Evolutionary conservation across 768 basidiomycete genomes (phyloP), one percentile per base, ranked within the genome.

Genomic region (Russula sp.): DNA sequence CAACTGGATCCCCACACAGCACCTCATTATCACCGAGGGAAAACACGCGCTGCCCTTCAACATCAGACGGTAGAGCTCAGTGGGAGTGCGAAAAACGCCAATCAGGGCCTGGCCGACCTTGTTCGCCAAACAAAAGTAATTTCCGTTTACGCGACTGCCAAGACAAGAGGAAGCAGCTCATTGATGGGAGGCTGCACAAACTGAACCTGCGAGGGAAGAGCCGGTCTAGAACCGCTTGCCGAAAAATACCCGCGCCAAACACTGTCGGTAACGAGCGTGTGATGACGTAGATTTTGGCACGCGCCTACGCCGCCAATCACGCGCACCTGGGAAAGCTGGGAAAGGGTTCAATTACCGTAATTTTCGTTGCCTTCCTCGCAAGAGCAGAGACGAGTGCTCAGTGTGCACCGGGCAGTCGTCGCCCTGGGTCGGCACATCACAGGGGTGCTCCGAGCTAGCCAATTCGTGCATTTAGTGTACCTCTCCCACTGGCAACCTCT

Each of bases 331-430:
- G 37, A 27, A 1, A 79, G 68, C 8, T 70, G 71, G 20, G 64
- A 47, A 47, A 47, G 45, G 45, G 45, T 16, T 18, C 16, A 44
- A 14, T 44, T 47, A 37, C 37, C 11, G 45, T 9, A 47, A 47
- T 68, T 70, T 44, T 70, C 70, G 68, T 78, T 78, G 77, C 79
- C 78, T 57, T 77, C 77, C 66, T 80, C 79, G 82, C 3, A 84
- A 73, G 72, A 82, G 81, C n/a, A 82, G 82, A 66, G 82, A 80
- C 14, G 49, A 13, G 44, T 35, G 31, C 18, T 42, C 31, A 13
- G 14, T 48, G 22, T 37, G 45, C 13, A 48, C 20, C 37, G 35
- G 45, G n/a, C 18, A 16, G 42, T 44, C 42, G 42, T 10, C 16
- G 6, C 7, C n/a, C 6, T 20, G 9, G 45, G 9, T n/a, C 20